These are phyloP conservation scores for Xylariaceae sp. DNA, from an alignment of 2,329 filamentous ascomycete species.

Conservation along the genomic window DNA sequence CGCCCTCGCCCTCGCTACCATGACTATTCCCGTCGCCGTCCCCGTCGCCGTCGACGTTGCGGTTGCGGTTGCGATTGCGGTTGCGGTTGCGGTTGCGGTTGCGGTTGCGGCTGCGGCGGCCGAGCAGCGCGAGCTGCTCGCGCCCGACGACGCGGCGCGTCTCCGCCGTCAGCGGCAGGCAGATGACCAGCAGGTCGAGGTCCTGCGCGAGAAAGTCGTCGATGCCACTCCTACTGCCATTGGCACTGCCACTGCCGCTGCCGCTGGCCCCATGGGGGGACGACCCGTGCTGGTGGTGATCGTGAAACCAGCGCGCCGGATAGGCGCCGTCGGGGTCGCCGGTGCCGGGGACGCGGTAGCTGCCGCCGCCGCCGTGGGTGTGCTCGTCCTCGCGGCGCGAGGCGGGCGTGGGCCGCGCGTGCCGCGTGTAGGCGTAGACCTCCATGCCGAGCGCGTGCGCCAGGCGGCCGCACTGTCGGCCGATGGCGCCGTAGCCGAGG, in stretches of 20 bases:
- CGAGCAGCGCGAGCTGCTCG: slow-evolving; percentile 28
- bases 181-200: slow-evolving; percentile 32
- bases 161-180: slow-evolving; percentile 29
- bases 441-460: slow-evolving; percentile 53
- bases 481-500: slow-evolving; percentile 36
- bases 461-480: slow-evolving; percentile 34
- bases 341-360: slow-evolving; percentile 58
- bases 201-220: slow-evolving; percentile 31
- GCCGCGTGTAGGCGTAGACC: slow-evolving; percentile 59
- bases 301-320: slow-evolving; percentile 32
- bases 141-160: slow-evolving; percentile 33
- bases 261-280: too few relatives aligned
- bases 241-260: too few relatives aligned
- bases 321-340: slow-evolving; percentile 31
- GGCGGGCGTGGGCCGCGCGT: slow-evolving; percentile 48
- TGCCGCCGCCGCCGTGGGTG: too few relatives aligned
- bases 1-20: too few relatives aligned
- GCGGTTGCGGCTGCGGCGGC: slow-evolving; percentile 23
- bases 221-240: slow-evolving; percentile 19
- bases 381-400: slow-evolving; percentile 46
- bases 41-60: too few relatives aligned
- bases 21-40: too few relatives aligned
- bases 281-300: too few relatives aligned
- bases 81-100: neutral
- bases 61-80: too few relatives aligned